Conservation (phyloP, 495 filamentous ascomycete species). For the Pyronema omphalodes region DNA sequence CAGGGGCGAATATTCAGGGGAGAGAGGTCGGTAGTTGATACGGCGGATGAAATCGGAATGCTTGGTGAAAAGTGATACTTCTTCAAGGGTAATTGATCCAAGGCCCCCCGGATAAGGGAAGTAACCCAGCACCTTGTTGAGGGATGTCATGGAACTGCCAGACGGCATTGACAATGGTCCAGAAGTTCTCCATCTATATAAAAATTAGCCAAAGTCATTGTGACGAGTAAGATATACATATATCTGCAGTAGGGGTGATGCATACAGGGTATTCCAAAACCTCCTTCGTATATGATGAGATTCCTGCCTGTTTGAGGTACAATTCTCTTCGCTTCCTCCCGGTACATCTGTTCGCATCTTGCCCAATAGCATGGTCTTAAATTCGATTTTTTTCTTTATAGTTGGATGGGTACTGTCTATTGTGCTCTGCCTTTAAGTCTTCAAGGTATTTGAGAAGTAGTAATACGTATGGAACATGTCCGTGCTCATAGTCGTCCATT, state of each 20-base stretch:
- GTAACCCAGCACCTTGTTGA: constrained; percentile 28
- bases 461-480: constrained; percentile 77
- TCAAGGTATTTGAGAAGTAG: constrained; percentile 74
- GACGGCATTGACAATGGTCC: constrained; percentile 75
- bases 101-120: constrained; percentile 59
- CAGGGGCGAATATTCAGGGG: constrained; percentile 22
- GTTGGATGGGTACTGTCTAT: constrained; percentile 44
- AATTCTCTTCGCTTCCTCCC: constrained; percentile 93
- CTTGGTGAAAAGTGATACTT: constrained; percentile 89
- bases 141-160: constrained; percentile 53
- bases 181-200: constrained; percentile 42
- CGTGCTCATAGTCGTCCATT: constrained; percentile 66
- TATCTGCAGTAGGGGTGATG: constrained; percentile 27
- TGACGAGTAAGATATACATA: constrained; percentile 6
- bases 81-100: constrained; percentile 40
- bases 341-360: constrained; percentile 52
- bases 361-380: constrained; percentile 46
- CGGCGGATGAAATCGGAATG: constrained; percentile 85
- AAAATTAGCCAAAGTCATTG: neutral
- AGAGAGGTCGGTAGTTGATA: constrained; percentile 44
- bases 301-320: constrained; percentile 45
- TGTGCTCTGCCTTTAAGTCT: constrained; percentile 59
- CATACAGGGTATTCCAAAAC: constrained; percentile 55
- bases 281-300: constrained; percentile 50
- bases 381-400: constrained; percentile 81